Base-by-base conservation (phyloP, 2,329 filamentous ascomycete genomes). In the Phoma sp. region DNA sequence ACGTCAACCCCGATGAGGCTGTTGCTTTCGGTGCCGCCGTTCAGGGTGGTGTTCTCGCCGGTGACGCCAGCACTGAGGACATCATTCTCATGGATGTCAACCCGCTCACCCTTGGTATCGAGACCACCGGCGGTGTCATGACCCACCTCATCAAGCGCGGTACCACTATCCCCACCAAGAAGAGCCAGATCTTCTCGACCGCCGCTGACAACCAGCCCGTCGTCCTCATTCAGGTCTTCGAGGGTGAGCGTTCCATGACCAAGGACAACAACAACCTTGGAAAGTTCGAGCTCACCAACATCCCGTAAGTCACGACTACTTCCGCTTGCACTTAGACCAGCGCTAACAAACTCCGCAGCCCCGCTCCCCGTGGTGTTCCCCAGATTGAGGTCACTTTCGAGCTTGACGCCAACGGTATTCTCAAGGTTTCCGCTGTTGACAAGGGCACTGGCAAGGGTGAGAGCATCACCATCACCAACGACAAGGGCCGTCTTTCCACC, bases 361-460 rank as follows among this genome's bases (percentile, higher is more conserved):
- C 95, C 17, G 93, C 95, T 49, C 93, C 93, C 66, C 92, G 95
- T 77, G 95, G 95, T 76, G 92, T 96, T 76, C 95, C 95, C 61
- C 93, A 98, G 80, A 98, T 99, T 60, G 95, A 99, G 81, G 95
- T 99, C 69, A 91, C 91, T 26, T 99, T 99, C 78, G 92, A 97
- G 79, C 88, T 99, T 54, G 93, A 99, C 72, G 93, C 92, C 83
- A 98, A 99, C 81, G 93, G 95, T 83, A 97, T 99, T 71, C 87
- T 99, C 65, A 93, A 96, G 84, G 95, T 99, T 61, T 91, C 90
- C 64, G 95, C 95, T 65, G 88, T 90, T 73, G 95, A 99, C 81
- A 98, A 98, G 89, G 95, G 93, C 76, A 97, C 93, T 71, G 95
- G 95, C 79, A 97, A 98, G 86, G 87, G 86, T 61, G 92, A 99